A percentile compares a stretch with the other conserved stretches of the same genome.
phyloP scores from a whole-genome alignment of 768 basidiomycete species.

The Termitomyces sp. region DNA sequence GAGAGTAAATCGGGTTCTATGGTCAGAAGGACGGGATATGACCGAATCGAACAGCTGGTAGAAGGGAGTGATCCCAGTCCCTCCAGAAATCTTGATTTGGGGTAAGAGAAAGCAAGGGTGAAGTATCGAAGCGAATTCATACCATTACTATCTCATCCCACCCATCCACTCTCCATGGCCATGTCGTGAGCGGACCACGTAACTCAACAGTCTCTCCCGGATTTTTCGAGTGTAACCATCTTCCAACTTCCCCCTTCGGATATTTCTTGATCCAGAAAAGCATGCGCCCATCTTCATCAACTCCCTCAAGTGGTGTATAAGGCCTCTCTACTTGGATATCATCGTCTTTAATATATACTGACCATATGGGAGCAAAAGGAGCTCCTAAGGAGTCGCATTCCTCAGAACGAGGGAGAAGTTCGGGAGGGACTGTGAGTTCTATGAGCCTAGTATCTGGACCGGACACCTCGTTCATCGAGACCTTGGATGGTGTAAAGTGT shows the following conservation, averaged over 20 bases:
- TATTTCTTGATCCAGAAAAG: conserved; percentile 82
- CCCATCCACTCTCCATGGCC: conserved; percentile 44
- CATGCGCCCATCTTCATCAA: conserved; percentile 63
- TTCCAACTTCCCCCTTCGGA: conserved; percentile 71
- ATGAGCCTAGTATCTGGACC: conserved; percentile 62
- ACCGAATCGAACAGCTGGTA: conserved; percentile 64
- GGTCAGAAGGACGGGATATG: conserved; percentile 31
- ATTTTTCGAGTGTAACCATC: conserved; percentile 73
- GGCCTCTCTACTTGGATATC: conserved; percentile 86
- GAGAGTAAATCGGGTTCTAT: conserved; percentile 58
- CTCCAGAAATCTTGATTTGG: conserved; percentile 69
- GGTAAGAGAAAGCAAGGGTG: neutral
- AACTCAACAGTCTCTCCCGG: conserved; percentile 68
- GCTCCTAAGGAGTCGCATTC: conserved; percentile 10
- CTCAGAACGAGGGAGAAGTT: conserved; percentile 25
- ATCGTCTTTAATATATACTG: conserved; percentile 78
- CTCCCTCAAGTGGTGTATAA: conserved; percentile 75
- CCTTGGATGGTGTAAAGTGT: conserved; percentile 57
- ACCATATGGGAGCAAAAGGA: conserved; percentile 53
- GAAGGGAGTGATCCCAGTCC: conserved; percentile 85
- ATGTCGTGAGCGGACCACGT: conserved; percentile 71
- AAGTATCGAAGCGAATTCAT: conserved; percentile 11
- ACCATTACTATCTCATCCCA: conserved; percentile 87
- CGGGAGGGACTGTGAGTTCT: conserved; percentile 50
- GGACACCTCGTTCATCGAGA: conserved; percentile 46